Percentiles rank a stretch among this genome's conserved stretches.
These are phyloP conservation scores for Arbutus unedo DNA, from an alignment of 148 eudicot species.

Conservation along the genomic window DNA sequence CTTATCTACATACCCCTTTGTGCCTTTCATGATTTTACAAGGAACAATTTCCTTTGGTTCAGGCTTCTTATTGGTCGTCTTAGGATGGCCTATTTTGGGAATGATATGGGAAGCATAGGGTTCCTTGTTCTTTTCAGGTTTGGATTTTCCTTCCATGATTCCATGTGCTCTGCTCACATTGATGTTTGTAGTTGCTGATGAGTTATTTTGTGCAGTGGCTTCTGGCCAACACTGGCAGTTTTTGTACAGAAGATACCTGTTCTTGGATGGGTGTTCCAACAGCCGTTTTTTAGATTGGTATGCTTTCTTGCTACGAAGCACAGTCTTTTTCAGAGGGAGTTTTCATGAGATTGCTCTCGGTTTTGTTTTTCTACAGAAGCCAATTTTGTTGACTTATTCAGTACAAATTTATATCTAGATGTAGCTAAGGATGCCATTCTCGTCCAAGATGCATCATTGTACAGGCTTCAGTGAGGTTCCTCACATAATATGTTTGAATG, in stretches of 20 bases:
- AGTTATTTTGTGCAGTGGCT: constrained; percentile 61
- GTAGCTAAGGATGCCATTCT: neutral
- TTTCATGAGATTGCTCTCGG: neutral
- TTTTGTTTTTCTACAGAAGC: neutral
- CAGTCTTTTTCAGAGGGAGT: neutral
- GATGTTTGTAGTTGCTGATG: constrained; percentile 6
- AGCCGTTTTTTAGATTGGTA: constrained; percentile 88
- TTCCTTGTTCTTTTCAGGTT: constrained; percentile 93
- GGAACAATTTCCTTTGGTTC: constrained; percentile 83
- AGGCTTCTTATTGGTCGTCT: constrained; percentile 88
- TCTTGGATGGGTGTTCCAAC: constrained; percentile 90
- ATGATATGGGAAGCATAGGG: constrained; percentile 92
- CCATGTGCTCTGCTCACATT: neutral
- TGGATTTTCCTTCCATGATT: neutral
- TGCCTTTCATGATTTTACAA: constrained; percentile 32
- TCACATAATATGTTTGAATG: neutral
- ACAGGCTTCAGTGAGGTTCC: neutral
- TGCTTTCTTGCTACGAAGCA: constrained; percentile 17
- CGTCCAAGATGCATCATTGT: neutral
- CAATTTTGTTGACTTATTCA: neutral
- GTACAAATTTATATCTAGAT: neutral
- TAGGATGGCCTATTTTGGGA: constrained; percentile 94
- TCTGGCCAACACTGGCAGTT: constrained; percentile 90
- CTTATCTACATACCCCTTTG: neutral
- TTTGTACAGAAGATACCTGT: constrained; percentile 88